Evolutionary conservation across 2,329 filamentous ascomycete genomes (phyloP).

Genomic region (Neonectria sp.): DNA sequence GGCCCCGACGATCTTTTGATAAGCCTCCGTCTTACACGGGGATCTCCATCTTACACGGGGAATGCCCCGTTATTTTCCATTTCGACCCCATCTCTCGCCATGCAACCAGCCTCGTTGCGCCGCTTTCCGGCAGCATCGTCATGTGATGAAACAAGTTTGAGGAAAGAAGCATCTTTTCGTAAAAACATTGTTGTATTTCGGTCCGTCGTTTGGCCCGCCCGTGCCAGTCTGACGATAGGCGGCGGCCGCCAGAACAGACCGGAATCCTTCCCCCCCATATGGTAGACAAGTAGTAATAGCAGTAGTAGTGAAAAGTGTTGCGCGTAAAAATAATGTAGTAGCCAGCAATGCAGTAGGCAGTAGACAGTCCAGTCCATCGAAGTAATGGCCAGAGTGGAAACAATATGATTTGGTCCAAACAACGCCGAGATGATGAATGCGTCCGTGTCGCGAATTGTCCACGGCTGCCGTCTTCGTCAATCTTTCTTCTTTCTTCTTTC

Average conservation of each 20-base stretch:
- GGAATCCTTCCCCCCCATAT: slow-evolving; percentile 22
- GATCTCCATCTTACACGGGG: neutral
- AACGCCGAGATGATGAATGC: slow-evolving; percentile 17
- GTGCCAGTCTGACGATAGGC: slow-evolving; percentile 21
- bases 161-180: slow-evolving; percentile 9
- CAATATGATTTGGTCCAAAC: slow-evolving; percentile 22
- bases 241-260: slow-evolving; percentile 12
- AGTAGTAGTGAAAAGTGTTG: slow-evolving; percentile 19
- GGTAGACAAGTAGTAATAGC: slow-evolving; percentile 29
- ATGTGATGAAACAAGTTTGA: neutral
- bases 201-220: slow-evolving; percentile 14
- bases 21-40: neutral
- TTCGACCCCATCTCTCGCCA: neutral
- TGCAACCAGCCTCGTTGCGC: neutral
- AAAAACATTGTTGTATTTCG: slow-evolving; percentile 31
- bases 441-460: slow-evolving; percentile 21
- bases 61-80: neutral
- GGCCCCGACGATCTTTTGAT: neutral
- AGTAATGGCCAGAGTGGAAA: slow-evolving; percentile 11
- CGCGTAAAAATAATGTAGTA: slow-evolving; percentile 23
- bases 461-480: slow-evolving; percentile 21
- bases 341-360: slow-evolving; percentile 12
- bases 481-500: slow-evolving; percentile 2
- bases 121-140: neutral
- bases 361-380: slow-evolving; percentile 12